A percentile compares a stretch with the other conserved stretches of the same genome.
These are phyloP conservation scores for Ceratobasidium sp. DNA, from an alignment of 1,284 basidiomycete species.

Conservation along the genomic window DNA sequence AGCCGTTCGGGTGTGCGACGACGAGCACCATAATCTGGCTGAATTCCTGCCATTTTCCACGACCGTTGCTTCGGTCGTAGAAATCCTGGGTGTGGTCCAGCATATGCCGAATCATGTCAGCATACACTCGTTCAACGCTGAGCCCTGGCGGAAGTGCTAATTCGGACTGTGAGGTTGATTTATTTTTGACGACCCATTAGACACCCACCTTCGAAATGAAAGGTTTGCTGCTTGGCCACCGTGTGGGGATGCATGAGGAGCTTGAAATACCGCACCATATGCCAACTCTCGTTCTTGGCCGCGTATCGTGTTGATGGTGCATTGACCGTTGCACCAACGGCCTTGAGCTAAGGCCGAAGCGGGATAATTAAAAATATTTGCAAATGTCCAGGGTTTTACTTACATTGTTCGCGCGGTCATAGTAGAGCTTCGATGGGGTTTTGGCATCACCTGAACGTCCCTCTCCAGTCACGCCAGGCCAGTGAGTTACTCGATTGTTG, in stretches of 20 bases:
- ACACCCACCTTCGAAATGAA: not conserved
- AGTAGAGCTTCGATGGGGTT: too few species aligned
- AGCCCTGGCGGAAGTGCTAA: constrained; percentile 1
- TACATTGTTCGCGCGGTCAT: too few species aligned
- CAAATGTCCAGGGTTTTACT: too few species aligned
- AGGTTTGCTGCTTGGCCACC: not conserved
- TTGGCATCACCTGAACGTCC: too few species aligned
- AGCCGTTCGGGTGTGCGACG: constrained; percentile 25
- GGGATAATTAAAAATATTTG: not conserved
- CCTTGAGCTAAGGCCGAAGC: not conserved
- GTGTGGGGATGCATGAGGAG: constrained; percentile 3
- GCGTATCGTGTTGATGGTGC: constrained; percentile 1
- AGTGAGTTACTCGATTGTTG: too few species aligned
- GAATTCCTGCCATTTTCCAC: not conserved
- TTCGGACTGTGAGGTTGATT: not conserved
- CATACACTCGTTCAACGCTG: constrained; percentile 5
- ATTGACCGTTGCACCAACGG: not conserved
- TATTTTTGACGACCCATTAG: not conserved
- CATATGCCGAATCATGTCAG: constrained; percentile 10
- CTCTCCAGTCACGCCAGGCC: too few species aligned
- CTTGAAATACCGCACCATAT: constrained; percentile 13
- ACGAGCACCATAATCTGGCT: not conserved
- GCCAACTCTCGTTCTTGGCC: not conserved
- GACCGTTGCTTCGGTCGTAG: not conserved
- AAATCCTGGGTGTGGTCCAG: constrained; percentile 7